Evolutionary conservation across 805 yeast genomes (phyloP), one percentile per base, ranked within the genome.

Genomic region (Saturnispora saitoi): DNA sequence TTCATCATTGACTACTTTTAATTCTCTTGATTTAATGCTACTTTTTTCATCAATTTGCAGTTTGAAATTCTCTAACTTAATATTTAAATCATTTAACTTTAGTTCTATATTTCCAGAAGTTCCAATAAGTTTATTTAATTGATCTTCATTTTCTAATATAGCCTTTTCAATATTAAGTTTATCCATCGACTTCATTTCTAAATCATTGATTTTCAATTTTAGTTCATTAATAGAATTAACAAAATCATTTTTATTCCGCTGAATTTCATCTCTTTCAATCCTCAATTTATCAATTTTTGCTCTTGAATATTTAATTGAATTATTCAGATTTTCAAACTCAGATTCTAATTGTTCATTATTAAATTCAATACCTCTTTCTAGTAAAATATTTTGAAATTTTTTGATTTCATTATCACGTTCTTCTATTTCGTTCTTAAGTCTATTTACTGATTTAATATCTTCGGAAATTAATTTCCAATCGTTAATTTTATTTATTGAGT

Each of bases 151-250:
- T 15, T 70, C 76, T 2, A 56, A 56, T 6, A 78, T 65, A 3
- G 69, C 57, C 22, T 58, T 66, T 47, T 66, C 63, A 47, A 76
- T 56, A 47, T 67, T 70, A 19, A 65, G 65, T 32, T 72, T 67
- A 49, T 80, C 83, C 42, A 71, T 59, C 29, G 78, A 64, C 4
- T 78, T 64, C 42, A 67, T 70, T 56, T 81, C 85, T 48, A 78
- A 59, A 40, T 74, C 71, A 54, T 78, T 76, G 24, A 85, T 73
- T 3, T 59, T 56, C 40, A 83, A 60, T 55, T 70, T 69, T 47
- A 73, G 70, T 54, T 81, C 86, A 50, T 79, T 78, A 12, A 80
- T 62, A 32, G 63, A 62, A 31, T 67, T 71, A 50, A 81, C 83
- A 20, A 80, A 54, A 12, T 68, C 62, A 7, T 69, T 66, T 19